Percentiles rank a stretch among this genome's conserved stretches.
These are phyloP conservation scores for Xylariomycetidae sp. DNA, from an alignment of 2,329 filamentous ascomycete genomes.

Conservation along the genomic window DNA sequence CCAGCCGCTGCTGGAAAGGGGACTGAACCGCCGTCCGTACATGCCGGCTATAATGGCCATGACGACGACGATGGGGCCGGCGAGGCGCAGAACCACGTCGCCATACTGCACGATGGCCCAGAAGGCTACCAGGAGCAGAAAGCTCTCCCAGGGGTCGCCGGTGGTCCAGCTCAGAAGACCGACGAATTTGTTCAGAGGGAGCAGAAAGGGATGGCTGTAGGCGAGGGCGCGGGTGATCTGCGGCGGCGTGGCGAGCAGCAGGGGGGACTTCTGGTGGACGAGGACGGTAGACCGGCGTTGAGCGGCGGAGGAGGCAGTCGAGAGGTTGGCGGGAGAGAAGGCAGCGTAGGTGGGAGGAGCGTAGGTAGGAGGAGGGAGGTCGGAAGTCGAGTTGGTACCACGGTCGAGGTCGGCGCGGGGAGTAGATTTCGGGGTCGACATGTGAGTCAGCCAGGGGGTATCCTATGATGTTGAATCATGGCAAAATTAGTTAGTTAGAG, in stretches of 20 bases:
- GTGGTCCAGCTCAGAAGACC: conserved; percentile 93
- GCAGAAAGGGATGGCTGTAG: conserved; percentile 90
- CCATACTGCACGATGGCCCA: conserved; percentile 87
- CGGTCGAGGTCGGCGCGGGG: conserved; percentile 31
- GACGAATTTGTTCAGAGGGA: conserved; percentile 79
- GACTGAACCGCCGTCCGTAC: conserved; percentile 87
- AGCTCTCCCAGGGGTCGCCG: conserved; percentile 94
- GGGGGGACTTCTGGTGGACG: conserved; percentile 92
- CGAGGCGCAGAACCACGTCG: conserved; percentile 73
- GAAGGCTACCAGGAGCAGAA: conserved; percentile 77
- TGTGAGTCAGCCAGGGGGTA: conserved; percentile 50
- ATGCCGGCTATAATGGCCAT: conserved; percentile 79
- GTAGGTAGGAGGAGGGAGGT: conserved; percentile 27
- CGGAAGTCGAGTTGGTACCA: conserved; percentile 27
- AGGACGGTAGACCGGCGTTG: conserved; percentile 86
- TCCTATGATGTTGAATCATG: conserved; percentile 30
- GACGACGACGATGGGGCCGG: conserved; percentile 80
- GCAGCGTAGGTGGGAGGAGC: conserved; percentile 73
- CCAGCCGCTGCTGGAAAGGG: conserved; percentile 80
- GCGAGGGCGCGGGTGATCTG: conserved; percentile 91
- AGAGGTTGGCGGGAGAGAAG: conserved; percentile 81
- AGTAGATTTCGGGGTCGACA: conserved; percentile 41
- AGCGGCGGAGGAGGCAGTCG: conserved; percentile 55
- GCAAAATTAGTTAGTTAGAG: too few species aligned
- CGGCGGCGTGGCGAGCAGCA: conserved; percentile 88